Conservation (phyloP, 2,329 filamentous ascomycete genomes). For the Cordyceps fumosorosea region DNA sequence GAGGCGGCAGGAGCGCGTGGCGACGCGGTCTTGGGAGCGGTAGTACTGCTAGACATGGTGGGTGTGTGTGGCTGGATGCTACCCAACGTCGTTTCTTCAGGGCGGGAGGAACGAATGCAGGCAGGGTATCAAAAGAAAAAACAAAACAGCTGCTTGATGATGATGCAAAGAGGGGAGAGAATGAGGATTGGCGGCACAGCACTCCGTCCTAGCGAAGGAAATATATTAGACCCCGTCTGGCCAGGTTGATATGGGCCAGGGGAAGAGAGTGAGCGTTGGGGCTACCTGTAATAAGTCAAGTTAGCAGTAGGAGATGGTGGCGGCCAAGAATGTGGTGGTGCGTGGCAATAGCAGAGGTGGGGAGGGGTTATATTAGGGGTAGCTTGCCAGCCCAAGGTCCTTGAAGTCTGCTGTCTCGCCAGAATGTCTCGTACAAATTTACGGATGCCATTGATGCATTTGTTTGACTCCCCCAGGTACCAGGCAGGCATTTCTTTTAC, state of each 20-base stretch:
- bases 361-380: not conserved
- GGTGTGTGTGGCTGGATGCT: not conserved
- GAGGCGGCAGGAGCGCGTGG: constrained; percentile 25
- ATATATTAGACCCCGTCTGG: constrained; percentile 6
- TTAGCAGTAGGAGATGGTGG: not conserved
- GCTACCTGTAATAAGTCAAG: not conserved
- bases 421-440: not conserved
- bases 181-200: not conserved
- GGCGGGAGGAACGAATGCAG: not conserved
- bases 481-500: no score
- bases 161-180: constrained; percentile 11
- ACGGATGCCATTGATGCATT: not conserved
- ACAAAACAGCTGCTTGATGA: constrained; percentile 1
- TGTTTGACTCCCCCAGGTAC: not conserved
- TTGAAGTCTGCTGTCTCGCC: not conserved
- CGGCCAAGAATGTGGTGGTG: not conserved
- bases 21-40: constrained; percentile 28
- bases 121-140: constrained; percentile 9
- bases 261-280: not conserved
- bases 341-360: not conserved
- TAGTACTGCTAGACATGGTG: constrained; percentile 11
- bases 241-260: constrained; percentile 1
- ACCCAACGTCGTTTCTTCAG: not conserved
- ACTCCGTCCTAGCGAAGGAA: not conserved
- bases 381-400: not conserved